Percentiles rank a stretch among this genome's conserved stretches.
Evolutionary conservation across 352 stramenopile genomes (phyloP).

Genomic region (Globisporangium perplexum): DNA sequence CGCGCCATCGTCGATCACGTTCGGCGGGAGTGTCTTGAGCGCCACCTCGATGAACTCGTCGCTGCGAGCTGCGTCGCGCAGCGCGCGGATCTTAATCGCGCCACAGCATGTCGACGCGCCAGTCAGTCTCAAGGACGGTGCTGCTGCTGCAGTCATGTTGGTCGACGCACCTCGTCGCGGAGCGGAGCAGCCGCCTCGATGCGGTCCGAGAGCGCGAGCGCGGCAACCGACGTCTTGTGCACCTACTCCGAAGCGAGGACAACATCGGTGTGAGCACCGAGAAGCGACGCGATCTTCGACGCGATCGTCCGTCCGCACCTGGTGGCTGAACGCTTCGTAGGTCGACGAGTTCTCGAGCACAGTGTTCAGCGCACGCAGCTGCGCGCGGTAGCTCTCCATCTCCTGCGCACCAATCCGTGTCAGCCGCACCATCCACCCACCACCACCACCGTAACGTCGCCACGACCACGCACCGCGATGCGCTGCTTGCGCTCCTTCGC

Average conservation of each 20-base stretch:
- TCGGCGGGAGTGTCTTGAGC: slow-evolving; percentile 53
- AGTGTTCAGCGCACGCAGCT: slow-evolving; percentile 59
- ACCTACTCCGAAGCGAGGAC: slow-evolving; percentile 14
- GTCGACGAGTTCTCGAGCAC: slow-evolving; percentile 70
- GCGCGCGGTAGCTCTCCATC: slow-evolving; percentile 57
- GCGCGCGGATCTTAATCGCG: slow-evolving; percentile 51
- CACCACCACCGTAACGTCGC: no score
- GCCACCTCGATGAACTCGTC: slow-evolving; percentile 70
- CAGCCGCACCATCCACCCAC: not conserved
- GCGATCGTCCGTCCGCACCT: no score
- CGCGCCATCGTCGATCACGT: slow-evolving; percentile 58
- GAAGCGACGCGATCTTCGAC: no score
- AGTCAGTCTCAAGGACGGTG: not conserved
- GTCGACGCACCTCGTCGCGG: slow-evolving; percentile 43
- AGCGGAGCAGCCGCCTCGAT: slow-evolving; percentile 72
- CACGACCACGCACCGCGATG: slow-evolving; percentile 17
- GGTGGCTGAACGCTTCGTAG: slow-evolving; percentile 83
- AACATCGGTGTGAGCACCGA: not conserved
- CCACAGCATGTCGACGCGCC: no score
- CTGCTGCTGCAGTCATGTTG: no score
- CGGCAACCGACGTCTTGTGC: slow-evolving; percentile 79
- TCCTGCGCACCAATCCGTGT: no score
- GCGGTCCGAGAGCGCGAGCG: slow-evolving; percentile 69
- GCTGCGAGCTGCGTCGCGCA: slow-evolving; percentile 63
- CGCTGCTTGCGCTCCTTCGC: slow-evolving; percentile 59